Evolutionary conservation across 225 moss, liverwort and hornwort genomes (phyloP), one percentile per base, ranked within the genome.

Genomic region (Anthoceros angustus): DNA sequence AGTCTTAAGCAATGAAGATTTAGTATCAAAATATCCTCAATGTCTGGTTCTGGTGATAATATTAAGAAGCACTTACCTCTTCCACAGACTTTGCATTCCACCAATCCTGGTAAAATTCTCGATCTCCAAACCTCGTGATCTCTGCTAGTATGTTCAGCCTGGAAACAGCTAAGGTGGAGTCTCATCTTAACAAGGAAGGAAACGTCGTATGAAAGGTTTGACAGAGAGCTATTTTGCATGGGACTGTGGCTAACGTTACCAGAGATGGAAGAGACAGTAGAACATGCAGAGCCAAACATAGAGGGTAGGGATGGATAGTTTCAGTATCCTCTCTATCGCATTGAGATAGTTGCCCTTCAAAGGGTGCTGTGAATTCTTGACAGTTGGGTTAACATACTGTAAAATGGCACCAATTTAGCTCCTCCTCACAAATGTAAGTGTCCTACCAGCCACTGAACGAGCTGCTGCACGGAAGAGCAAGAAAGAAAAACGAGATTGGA

Each of bases 201-300:
- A 32, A 32, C 4, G 1, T 32, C 4, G 32, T 4, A 32, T 32
- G 32, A 32, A 32, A 32, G 32, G 32, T 32, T 32, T 32, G 32
- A 32, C 32, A 32, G 1, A 32, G 2, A 32, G 32, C 32, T 32
- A 32, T 4, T 32, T 32, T 32, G 32, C 2, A 32, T 32, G 32
- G 1, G 32, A 4, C 32, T 32, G 32, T 32, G 32, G 2, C 32
- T 32, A 1, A 32, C 32, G 32, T 65, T 82, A 94, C 93, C 94
- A 95, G 67, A 95, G 83, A 79, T 95, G 94, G 79, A 95, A 95
- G 73, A 95, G 85, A 77, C 85, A 95, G 72, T 95, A 95, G 72
- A 95, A 95, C 74, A 95, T 63, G 79, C 90, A 90, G 71, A 95
- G 88, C 94, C 94, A 95, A n/a, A 95, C 86, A 61, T 95, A 95